Base-by-base conservation (phyloP, 129 eudicot genomes). In the Artemisia tridentata region DNA sequence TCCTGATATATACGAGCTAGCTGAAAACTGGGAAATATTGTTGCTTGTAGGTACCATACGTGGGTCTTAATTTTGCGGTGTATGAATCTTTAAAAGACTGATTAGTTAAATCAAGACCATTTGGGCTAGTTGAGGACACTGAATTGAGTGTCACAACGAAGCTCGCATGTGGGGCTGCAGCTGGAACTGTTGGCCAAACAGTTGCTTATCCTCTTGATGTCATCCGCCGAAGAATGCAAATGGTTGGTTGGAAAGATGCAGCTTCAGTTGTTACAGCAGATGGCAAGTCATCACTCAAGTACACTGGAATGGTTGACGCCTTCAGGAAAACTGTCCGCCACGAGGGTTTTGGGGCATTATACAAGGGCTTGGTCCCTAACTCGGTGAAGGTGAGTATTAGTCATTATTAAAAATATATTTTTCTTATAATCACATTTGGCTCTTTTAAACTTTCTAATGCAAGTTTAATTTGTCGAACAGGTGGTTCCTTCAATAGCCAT, bases 101-200 rank as follows among this genome's bases (percentile, higher is more conserved):
- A 96, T 60, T 95, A 80, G 48, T 95, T 25, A 90, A 95, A 67
- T 51, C 91, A 17, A 90, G 75, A 54, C 78, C 97, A 8, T 86
- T 84, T 80, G 93, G 91, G 71, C 81, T 95, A 48, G 96, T 55
- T 45, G 85, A 95, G 61, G 89, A 88, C 69, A 46, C 78, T 66
- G 99, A 90, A 67, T 72, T 95, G 81, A 79, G 97, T 45, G 93
- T 90, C 45, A 81, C 87, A 18, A 95, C 97, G 45, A 90, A 88
- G 80, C 99, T 95, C 58, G 96, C 89, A 16, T 95, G 99, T 79
- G 99, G 99, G 72, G 99, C 97, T 21, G 93, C 85, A n/a, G 99
- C 99, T 21, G 99, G 99, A 46, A 95, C 97, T 19, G 84, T 95
- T 52, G 99, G 99, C 47, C 99, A 95, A n/a, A n/a, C n/a, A n/a